phyloP scores from a whole-genome alignment of 495 filamentous ascomycete species.

The Lasiosphaeria miniovina region DNA sequence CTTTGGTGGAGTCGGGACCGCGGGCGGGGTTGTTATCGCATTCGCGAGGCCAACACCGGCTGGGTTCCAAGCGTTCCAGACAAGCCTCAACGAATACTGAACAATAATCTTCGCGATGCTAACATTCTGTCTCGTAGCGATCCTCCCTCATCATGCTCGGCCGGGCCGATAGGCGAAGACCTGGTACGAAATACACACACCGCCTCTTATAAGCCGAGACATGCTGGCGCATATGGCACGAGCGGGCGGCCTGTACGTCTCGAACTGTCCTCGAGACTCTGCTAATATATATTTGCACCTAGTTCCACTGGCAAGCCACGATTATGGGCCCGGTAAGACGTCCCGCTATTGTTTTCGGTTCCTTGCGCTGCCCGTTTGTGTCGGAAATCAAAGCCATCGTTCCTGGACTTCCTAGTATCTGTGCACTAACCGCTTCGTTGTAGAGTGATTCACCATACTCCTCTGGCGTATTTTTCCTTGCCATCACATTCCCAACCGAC shows the following conservation, averaged over 20 bases:
- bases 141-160: slow-evolving; percentile 97
- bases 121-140: slow-evolving; percentile 61
- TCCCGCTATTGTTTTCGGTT: not conserved
- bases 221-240: slow-evolving; percentile 5
- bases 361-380: not conserved
- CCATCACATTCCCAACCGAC: slow-evolving; percentile 98
- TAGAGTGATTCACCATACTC: slow-evolving; percentile 94
- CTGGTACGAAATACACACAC: slow-evolving; percentile 64
- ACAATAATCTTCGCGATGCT: slow-evolving; percentile 29
- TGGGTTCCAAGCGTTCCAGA: not conserved
- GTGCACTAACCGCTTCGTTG: slow-evolving; percentile 13
- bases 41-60: not conserved
- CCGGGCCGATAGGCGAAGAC: slow-evolving; percentile 94
- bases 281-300: slow-evolving; percentile 33
- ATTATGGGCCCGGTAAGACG: slow-evolving; percentile 98
- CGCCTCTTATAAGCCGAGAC: slow-evolving; percentile 17
- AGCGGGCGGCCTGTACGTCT: not conserved
- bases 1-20: not conserved
- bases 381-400: not conserved
- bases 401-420: not conserved
- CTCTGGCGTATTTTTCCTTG: slow-evolving; percentile 95
- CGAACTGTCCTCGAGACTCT: slow-evolving; percentile 8
- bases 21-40: slow-evolving; percentile 1
- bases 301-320: slow-evolving; percentile 99
- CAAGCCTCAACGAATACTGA: too few relatives aligned